Evolutionary conservation across 306 rosid species (phyloP).

Genomic region (Hippophae tibetana): DNA sequence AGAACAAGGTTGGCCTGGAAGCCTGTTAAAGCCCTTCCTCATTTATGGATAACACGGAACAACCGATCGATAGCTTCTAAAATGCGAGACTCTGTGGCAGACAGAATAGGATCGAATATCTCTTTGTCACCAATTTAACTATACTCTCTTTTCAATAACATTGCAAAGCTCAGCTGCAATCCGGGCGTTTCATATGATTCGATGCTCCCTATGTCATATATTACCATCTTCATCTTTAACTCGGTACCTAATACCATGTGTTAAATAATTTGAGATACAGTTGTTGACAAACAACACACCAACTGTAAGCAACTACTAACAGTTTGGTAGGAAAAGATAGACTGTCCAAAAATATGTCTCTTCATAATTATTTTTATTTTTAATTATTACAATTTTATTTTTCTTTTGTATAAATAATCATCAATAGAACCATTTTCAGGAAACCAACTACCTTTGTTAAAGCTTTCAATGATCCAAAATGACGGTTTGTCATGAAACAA

Average conservation of each 20-base stretch:
- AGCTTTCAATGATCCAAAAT: too few species aligned
- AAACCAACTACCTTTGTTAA: too few species aligned
- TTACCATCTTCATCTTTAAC: constrained; percentile 53
- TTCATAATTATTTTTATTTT: too few species aligned
- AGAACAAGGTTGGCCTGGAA: constrained; percentile 29
- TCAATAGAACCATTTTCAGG: too few species aligned
- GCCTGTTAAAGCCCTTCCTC: constrained; percentile 67
- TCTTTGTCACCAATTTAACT: constrained; percentile 59
- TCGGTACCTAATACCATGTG: constrained; percentile 41
- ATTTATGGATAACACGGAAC: constrained; percentile 50
- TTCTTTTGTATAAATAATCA: too few species aligned
- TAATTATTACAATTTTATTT: too few species aligned
- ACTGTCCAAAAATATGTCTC: too few species aligned
- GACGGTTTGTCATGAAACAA: too few species aligned
- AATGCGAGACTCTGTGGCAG: constrained; percentile 43
- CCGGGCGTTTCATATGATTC: constrained; percentile 51
- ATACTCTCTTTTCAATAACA: constrained; percentile 30
- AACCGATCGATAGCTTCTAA: constrained; percentile 51
- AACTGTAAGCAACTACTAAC: too few species aligned
- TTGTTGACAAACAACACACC: too few species aligned
- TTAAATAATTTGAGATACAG: too few species aligned
- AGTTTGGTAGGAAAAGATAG: too few species aligned
- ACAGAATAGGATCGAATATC: constrained; percentile 82
- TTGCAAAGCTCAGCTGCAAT: constrained; percentile 23
- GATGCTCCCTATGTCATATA: constrained; percentile 81